Evolutionary conservation across 495 filamentous ascomycete genomes (phyloP).

Genomic region (Penicillium nucicola): DNA sequence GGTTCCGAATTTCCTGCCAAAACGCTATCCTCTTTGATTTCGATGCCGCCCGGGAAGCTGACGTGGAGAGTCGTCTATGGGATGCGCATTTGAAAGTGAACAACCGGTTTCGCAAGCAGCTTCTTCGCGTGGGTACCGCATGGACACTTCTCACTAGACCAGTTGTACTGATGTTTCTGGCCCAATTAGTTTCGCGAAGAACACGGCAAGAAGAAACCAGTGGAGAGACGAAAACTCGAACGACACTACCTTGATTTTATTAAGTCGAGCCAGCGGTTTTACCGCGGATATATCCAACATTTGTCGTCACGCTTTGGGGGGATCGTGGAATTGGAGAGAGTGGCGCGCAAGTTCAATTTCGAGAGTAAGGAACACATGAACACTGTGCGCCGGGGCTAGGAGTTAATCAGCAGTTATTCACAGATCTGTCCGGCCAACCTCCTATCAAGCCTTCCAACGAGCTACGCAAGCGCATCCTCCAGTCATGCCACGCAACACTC

Average conservation of each 20-base stretch:
- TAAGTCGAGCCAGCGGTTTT: constrained; percentile 82
- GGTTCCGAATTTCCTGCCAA: constrained; percentile 68
- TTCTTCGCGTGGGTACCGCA: constrained; percentile 44
- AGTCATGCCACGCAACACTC: constrained; percentile 78
- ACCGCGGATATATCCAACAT: constrained; percentile 77
- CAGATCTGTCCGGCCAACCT: constrained; percentile 36
- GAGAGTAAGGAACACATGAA: constrained; percentile 39
- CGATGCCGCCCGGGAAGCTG: constrained; percentile 57
- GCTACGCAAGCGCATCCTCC: constrained; percentile 55
- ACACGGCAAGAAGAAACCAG: constrained; percentile 60
- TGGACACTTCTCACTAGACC: neutral
- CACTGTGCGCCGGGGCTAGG: constrained; percentile 10
- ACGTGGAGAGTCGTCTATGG: constrained; percentile 74
- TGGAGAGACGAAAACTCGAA: constrained; percentile 74
- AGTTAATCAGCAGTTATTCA: constrained; percentile 33
- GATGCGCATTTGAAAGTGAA: constrained; percentile 74
- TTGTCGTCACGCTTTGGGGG: constrained; percentile 69
- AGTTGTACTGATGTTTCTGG: constrained; percentile 13
- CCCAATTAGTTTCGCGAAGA: constrained; percentile 48
- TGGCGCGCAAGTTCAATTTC: constrained; percentile 66
- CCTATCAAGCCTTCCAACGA: constrained; percentile 40
- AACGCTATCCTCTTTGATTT: constrained; percentile 71
- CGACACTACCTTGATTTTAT: constrained; percentile 80
- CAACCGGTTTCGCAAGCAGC: constrained; percentile 64
- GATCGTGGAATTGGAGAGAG: constrained; percentile 67